Base-by-base conservation (phyloP, 78 protist species). In the Speleostelium caveatum region DNA sequence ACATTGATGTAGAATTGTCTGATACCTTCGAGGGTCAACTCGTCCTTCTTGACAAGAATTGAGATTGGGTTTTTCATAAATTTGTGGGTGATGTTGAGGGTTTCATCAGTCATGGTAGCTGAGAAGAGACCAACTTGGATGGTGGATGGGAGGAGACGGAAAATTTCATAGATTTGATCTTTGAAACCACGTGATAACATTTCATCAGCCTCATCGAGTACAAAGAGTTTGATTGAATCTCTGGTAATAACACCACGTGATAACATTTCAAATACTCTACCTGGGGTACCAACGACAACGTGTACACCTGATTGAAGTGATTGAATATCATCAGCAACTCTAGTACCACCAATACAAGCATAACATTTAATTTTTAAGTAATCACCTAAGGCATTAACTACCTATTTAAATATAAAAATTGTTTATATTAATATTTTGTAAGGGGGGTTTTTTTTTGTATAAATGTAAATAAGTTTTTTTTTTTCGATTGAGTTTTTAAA, bases 171-270 rank as follows among this genome's bases (percentile, higher is more conserved):
- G 92, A 99, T 97, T 93, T 99, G 99, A 66, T 98, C 99, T 87
- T 97, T 98, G 99, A 99, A 99, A 41, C 99, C 99, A 58, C 94
- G 96, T 22, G 98, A 95, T 39, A 99, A 98, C 99, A 99, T 98
- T 91, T 99, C 99, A 73, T 99, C 99, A 45, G 99, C 99, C 83
- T 99, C 99, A 71, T 99, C 99, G 45, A 99, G 96, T 33, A 97
- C 97, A 39, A 99, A 97, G 74, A 95, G 80, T 49, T 65, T 79
- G 69, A 99, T 73, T 74, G 53, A 8, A 14, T 87, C 86, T 30
- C 96, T 49, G 65, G 75, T 55, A 77, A 99, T 95, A 24, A 91
- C 93, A 28, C 98, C 91, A n/a, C 99, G 95, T 56, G 93, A 14
- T 78, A 99, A 96, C 99, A 99, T 98, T 88, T 98, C 99, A 66